phyloP scores from a whole-genome alignment of 768 basidiomycete species.

The Tulasnella sp. region DNA sequence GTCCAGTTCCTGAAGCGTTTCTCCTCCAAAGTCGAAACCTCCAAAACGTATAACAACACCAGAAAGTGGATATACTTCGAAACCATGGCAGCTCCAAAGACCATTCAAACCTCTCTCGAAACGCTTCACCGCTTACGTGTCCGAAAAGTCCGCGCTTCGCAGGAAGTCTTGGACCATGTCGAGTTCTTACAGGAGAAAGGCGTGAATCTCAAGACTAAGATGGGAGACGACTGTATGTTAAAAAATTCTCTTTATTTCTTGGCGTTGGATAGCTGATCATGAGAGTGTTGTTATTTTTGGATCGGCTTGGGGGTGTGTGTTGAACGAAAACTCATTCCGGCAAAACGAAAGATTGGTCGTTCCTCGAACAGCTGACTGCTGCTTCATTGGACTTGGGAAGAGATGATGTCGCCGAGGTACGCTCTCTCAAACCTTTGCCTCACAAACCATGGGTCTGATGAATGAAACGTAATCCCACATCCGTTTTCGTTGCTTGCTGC shows the following conservation, averaged over 20 bases:
- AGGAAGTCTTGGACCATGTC: background rate
- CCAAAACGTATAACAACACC: background rate
- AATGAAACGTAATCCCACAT: no score
- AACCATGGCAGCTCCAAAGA: background rate
- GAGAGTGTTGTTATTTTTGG: background rate
- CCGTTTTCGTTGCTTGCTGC: no score
- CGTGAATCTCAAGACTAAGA: slow-evolving; percentile 9
- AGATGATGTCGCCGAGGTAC: slow-evolving; percentile 65
- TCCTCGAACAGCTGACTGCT: slow-evolving; percentile 70
- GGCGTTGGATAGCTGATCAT: background rate
- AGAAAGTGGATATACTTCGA: background rate
- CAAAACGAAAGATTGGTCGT: slow-evolving; percentile 54
- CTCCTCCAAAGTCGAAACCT: no score
- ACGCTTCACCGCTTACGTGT: slow-evolving; percentile 29
- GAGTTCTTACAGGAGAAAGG: slow-evolving; percentile 11
- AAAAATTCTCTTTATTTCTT: background rate
- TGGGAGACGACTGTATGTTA: slow-evolving; percentile 15
- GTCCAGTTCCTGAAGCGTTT: no score
- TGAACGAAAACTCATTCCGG: no score
- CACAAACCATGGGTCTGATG: no score
- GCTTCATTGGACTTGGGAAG: slow-evolving; percentile 72
- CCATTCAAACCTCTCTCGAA: background rate
- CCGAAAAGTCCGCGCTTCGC: slow-evolving; percentile 38
- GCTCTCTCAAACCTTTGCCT: no score
- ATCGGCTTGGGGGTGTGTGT: background rate